A percentile compares a stretch with the other conserved stretches of the same genome.
These are phyloP conservation scores for Thuidium tamariscinum DNA, from an alignment of 225 moss, liverwort and hornwort species.

Conservation along the genomic window DNA sequence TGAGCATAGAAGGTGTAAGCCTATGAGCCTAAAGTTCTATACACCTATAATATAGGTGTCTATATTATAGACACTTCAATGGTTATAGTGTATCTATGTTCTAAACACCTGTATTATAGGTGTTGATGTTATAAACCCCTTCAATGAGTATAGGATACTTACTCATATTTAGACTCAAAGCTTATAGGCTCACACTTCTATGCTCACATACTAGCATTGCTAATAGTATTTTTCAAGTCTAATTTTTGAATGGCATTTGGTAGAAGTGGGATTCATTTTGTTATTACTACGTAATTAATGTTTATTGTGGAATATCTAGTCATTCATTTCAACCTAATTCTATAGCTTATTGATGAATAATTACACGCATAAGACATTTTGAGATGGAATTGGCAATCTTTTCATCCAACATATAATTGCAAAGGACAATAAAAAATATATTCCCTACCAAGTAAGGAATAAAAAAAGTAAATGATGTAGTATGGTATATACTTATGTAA, in stretches of 20 bases:
- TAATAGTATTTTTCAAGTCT: fast-evolving
- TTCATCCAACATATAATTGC: no score
- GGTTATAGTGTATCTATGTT: no score
- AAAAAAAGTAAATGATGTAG: not conserved
- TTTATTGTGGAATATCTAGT: no score
- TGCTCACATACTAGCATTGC: no score
- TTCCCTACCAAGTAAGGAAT: not conserved
- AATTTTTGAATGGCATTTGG: not conserved
- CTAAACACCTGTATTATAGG: no score
- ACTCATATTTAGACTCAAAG: no score
- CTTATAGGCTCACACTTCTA: no score
- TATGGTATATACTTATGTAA: not conserved
- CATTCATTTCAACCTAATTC: not conserved
- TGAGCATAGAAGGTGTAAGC: fast-evolving
- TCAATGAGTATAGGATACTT: no score
- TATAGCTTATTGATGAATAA: not conserved
- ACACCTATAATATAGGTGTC: no score
- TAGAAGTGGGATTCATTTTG: not conserved
- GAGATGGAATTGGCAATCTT: no score
- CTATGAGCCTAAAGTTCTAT: not conserved
- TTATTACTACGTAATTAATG: fast-evolving
- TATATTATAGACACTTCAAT: no score
- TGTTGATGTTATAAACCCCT: no score
- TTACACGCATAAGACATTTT: not conserved
- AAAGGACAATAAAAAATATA: not conserved